Evolutionary conservation across 208 protist species (phyloP).

Genomic region (Leptomonas pyrrhocoris): DNA sequence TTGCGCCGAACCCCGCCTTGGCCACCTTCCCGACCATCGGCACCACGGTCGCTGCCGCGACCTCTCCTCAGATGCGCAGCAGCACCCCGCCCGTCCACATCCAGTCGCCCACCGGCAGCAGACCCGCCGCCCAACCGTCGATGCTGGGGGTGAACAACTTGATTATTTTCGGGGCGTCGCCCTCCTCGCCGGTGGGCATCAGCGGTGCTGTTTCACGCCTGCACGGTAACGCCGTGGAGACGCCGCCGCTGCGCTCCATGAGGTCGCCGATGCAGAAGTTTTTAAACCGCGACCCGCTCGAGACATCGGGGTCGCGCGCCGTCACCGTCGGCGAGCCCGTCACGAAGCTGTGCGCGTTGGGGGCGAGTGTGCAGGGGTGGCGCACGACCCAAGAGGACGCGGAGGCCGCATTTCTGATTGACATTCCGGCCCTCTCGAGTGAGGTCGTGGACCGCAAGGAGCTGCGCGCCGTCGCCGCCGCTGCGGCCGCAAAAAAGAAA

Average conservation of each 20-base stretch:
- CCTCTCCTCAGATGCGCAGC: conserved; percentile 12
- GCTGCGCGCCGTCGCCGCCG: conserved; percentile 7
- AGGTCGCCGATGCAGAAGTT: conserved; percentile 26
- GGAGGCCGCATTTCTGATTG: conserved; percentile 65
- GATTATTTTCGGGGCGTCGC: conserved; percentile 3
- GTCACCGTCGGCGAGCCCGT: conserved; percentile 57
- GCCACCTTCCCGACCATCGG: conserved; percentile 2
- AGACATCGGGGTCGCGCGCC: conserved; percentile 13
- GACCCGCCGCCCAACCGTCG: neutral
- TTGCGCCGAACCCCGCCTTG: neutral
- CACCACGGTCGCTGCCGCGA: neutral
- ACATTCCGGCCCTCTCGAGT: conserved; percentile 50
- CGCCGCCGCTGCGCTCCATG: conserved; percentile 1
- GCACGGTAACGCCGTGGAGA: neutral
- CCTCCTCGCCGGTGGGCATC: conserved; percentile 6
- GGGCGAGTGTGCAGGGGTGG: conserved; percentile 80
- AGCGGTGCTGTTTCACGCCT: neutral
- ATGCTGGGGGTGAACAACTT: conserved; percentile 17
- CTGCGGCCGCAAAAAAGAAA: neutral
- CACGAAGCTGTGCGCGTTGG: conserved; percentile 47
- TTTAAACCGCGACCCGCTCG: conserved; percentile 28
- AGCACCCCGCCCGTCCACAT: conserved; percentile 1
- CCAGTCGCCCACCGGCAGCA: neutral
- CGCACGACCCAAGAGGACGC: conserved; percentile 82
- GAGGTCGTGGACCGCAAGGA: conserved; percentile 24